Percentiles rank a stretch among this genome's conserved stretches.
Conservation (phyloP, 1,139 yeast species). For the Hanseniaspora uvarum region DNA sequence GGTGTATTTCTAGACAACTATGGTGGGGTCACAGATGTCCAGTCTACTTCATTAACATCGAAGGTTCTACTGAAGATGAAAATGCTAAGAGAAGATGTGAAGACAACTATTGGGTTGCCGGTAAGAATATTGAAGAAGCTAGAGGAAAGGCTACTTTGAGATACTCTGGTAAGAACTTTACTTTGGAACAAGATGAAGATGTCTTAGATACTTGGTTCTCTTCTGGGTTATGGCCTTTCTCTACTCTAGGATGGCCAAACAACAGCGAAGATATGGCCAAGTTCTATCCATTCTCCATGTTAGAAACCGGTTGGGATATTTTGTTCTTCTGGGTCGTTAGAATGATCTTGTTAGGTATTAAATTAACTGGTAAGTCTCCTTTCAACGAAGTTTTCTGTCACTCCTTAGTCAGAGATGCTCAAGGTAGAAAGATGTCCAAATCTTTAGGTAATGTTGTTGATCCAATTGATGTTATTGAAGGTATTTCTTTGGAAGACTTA, state of each 20-base stretch:
- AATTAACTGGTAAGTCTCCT: constrained; percentile 83
- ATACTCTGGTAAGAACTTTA: constrained; percentile 60
- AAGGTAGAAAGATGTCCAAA: constrained; percentile 98
- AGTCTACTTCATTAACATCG: constrained; percentile 75
- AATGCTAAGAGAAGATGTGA: constrained; percentile 40
- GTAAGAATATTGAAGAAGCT: constrained; percentile 74
- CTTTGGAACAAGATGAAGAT: constrained; percentile 90
- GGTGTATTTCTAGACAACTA: constrained; percentile 98
- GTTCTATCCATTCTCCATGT: constrained; percentile 82
- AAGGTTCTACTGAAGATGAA: constrained; percentile 46
- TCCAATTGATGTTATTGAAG: constrained; percentile 86
- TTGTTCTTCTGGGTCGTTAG: constrained; percentile 97
- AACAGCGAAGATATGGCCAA: constrained; percentile 60
- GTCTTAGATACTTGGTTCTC: constrained; percentile 98
- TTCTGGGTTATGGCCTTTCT: constrained; percentile 95
- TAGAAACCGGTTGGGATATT: constrained; percentile 99
- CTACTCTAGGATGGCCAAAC: constrained; percentile 93
- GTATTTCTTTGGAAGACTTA: constrained; percentile 68
- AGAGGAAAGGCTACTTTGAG: constrained; percentile 62
- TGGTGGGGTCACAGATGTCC: constrained; percentile 99
- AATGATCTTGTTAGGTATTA: constrained; percentile 85
- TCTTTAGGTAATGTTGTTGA: constrained; percentile 93
- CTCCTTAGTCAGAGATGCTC: constrained; percentile 96
- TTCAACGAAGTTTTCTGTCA: constrained; percentile 97
- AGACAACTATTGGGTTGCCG: constrained; percentile 83